Base-by-base conservation (phyloP, 352 stramenopile species). In the Paralagenidium karlingii region DNA sequence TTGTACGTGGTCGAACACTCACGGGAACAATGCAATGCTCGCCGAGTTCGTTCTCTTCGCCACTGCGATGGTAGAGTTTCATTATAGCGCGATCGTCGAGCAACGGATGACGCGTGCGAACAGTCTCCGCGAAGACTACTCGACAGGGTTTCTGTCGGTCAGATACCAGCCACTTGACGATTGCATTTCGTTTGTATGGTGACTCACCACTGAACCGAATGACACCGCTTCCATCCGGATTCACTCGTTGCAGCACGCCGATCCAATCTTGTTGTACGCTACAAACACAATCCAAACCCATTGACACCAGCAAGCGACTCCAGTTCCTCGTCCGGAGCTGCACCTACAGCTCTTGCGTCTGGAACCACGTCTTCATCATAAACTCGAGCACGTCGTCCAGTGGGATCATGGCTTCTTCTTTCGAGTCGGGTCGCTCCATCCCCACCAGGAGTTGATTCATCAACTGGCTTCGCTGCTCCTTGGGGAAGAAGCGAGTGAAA, bases 41-140 rank as follows among this genome's bases (percentile, higher is more conserved):
- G n/a, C 71, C 74, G 7, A 84, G 47, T 12, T 88, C 71, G 34
- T 85, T 91, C 41, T 88, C 77, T 64, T 91, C 71, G 6, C 71
- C 73, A 21, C 68, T 85, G 24, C 67, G 55, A 39, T 85, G 73
- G 36, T 78, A 88, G 10, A 80, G 54, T 22, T 83, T 82, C 42
- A 79, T 53, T 21, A 91, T 55, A 1, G 37, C 51, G 12, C 63
- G 65, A 21, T 64, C 55, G 22, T 83, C 64, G 27, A 82, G 31
- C 8, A 34, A n/a, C 18, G 56, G 45, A 7, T 86, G 40, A 37
- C 82, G 76, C 21, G 62, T 50, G 26, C 63, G 60, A 16, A 88
- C 58, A 34, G 86, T 49, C 5, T 58, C 58, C 15, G 60, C 55
- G 46, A 85, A 83, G 7, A 59, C 68, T 80, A 39, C 19, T 26